Evolutionary conservation across 768 basidiomycete species (phyloP).

Genomic region (Tephrocybe sp.): DNA sequence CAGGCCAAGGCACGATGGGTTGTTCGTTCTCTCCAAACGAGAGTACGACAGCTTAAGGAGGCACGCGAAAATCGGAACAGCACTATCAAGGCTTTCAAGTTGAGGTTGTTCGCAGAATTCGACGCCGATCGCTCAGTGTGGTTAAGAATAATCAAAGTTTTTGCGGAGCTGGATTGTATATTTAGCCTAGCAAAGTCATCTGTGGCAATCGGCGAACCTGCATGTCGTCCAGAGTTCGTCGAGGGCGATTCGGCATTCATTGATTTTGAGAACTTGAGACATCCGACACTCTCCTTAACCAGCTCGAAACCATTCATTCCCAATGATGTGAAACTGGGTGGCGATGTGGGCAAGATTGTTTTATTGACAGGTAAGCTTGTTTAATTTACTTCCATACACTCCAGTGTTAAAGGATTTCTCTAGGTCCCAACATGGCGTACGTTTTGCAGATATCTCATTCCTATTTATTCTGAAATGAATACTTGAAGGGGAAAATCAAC

Average conservation of each 20-base stretch:
- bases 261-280: conserved; percentile 87
- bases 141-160: conserved; percentile 79
- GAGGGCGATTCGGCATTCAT: conserved; percentile 77
- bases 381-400: background rate
- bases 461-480: conserved; percentile 1
- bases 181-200: conserved; percentile 91
- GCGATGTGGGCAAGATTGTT: conserved; percentile 68
- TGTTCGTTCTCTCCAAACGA: conserved; percentile 66
- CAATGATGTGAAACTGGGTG: conserved; percentile 87
- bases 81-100: conserved; percentile 81
- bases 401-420: background rate
- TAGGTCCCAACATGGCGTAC: conserved; percentile 88
- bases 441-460: conserved; percentile 21
- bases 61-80: conserved; percentile 84
- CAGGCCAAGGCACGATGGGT: conserved; percentile 77
- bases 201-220: conserved; percentile 85
- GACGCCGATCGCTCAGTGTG: conserved; percentile 77
- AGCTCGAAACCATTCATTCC: conserved; percentile 80
- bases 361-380: conserved; percentile 75
- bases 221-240: conserved; percentile 88
- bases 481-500: conserved; percentile 71
- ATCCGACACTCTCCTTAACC: conserved; percentile 76
- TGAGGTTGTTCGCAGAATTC: conserved; percentile 75
- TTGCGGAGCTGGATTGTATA: conserved; percentile 96
- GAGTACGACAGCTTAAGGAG: conserved; percentile 85